Percentiles rank a stretch among this genome's conserved stretches.
Evolutionary conservation across 1,139 yeast genomes (phyloP).

Genomic region (Candida sanyaensis): DNA sequence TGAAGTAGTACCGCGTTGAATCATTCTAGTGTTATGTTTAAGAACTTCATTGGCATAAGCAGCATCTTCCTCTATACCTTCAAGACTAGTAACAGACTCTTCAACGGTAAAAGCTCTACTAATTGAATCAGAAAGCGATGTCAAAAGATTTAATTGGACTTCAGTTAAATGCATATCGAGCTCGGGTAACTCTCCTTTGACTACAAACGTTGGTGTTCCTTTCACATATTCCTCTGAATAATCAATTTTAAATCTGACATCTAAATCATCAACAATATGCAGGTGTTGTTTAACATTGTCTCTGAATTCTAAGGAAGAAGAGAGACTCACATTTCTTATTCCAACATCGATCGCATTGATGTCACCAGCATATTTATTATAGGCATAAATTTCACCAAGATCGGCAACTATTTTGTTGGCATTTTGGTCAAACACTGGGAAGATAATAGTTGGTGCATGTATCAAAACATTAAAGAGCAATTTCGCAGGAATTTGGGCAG

Average conservation of each 20-base stretch:
- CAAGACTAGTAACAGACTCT: slow-evolving; percentile 38
- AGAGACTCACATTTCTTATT: slow-evolving; percentile 65
- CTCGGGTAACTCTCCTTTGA: slow-evolving; percentile 66
- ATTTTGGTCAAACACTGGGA: slow-evolving; percentile 62
- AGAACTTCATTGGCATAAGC: slow-evolving; percentile 51
- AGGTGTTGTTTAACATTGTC: slow-evolving; percentile 50
- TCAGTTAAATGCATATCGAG: slow-evolving; percentile 74
- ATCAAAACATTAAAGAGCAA: slow-evolving; percentile 73
- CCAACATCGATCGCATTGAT: slow-evolving; percentile 51
- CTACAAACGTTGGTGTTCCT: slow-evolving; percentile 52
- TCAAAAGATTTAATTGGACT: slow-evolving; percentile 64
- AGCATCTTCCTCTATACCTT: slow-evolving; percentile 70
- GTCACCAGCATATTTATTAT: slow-evolving; percentile 52
- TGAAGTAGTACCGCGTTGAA: slow-evolving; percentile 6
- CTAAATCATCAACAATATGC: slow-evolving; percentile 70
- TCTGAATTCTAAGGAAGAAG: slow-evolving; percentile 44
- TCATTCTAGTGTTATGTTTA: slow-evolving; percentile 24
- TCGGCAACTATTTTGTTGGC: slow-evolving; percentile 67
- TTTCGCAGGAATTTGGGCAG: slow-evolving; percentile 61
- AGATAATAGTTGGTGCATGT: slow-evolving; percentile 79
- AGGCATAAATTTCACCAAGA: slow-evolving; percentile 80
- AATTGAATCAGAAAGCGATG: slow-evolving; percentile 57
- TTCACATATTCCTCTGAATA: slow-evolving; percentile 45
- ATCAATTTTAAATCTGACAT: slow-evolving; percentile 62
- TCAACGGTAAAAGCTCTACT: slow-evolving; percentile 54